Percentiles rank a stretch among this genome's conserved stretches.
These are phyloP conservation scores for Panaeolus papilionaceus DNA, from an alignment of 768 basidiomycete genomes.

Conservation along the genomic window DNA sequence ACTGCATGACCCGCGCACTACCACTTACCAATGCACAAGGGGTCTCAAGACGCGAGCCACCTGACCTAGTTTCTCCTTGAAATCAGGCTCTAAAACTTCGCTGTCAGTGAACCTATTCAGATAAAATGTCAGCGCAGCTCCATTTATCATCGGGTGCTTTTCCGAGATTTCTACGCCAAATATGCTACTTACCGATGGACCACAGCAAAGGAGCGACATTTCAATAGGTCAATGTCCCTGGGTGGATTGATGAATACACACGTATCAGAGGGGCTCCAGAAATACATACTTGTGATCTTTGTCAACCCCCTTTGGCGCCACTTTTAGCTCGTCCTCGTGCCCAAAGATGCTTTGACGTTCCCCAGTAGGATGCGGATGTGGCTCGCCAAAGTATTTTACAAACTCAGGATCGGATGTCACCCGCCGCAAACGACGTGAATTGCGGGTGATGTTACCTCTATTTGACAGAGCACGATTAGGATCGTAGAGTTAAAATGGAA, in stretches of 20 bases:
- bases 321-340: conserved; percentile 85
- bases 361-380: conserved; percentile 66
- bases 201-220: conserved; percentile 81
- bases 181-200: conserved; percentile 53
- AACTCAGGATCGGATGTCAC: conserved; percentile 76
- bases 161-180: background rate
- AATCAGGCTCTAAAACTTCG: conserved; percentile 71
- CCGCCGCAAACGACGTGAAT: conserved; percentile 65
- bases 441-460: conserved; percentile 68
- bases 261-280: conserved; percentile 12
- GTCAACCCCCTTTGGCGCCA: conserved; percentile 87
- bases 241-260: conserved; percentile 2
- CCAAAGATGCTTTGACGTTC: conserved; percentile 83
- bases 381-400: conserved; percentile 76
- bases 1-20: background rate
- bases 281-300: conserved; percentile 75
- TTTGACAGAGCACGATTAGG: background rate
- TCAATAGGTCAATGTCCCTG: conserved; percentile 92
- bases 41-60: conserved; percentile 67
- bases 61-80: conserved; percentile 64
- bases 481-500: background rate
- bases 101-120: conserved; percentile 70
- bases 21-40: conserved; percentile 77
- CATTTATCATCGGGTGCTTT: background rate
- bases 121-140: background rate